Percentiles rank a stretch among this genome's conserved stretches.
Evolutionary conservation across 495 filamentous ascomycete species (phyloP).

Genomic region (Hypoxylon rickii): DNA sequence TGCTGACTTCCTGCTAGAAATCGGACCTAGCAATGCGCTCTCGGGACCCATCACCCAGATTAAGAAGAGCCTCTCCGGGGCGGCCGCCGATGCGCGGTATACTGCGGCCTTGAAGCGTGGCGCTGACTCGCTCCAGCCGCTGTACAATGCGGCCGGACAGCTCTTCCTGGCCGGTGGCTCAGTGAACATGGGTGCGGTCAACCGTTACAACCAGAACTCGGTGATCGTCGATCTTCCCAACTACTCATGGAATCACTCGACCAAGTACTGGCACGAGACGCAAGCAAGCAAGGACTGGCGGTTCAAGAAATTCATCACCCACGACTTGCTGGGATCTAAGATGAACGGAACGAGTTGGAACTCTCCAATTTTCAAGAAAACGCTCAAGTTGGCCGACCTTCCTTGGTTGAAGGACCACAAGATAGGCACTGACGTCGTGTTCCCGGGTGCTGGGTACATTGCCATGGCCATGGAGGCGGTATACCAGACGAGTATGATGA

Average conservation of each 20-base stretch:
- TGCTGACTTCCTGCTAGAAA: conserved; percentile 48
- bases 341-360: conserved; percentile 15
- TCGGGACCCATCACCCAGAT: conserved; percentile 52
- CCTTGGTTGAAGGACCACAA: conserved; percentile 48
- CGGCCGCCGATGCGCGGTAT: conserved; percentile 26
- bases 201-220: neutral
- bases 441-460: conserved; percentile 46
- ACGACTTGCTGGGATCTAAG: conserved; percentile 23
- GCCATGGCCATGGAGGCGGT: conserved; percentile 48
- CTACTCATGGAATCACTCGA: conserved; percentile 52
- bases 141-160: conserved; percentile 39
- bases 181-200: neutral
- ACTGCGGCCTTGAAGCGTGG: conserved; percentile 34
- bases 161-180: conserved; percentile 30
- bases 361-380: conserved; percentile 36
- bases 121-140: conserved; percentile 22
- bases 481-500: conserved; percentile 31
- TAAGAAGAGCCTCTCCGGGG: conserved; percentile 7
- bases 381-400: conserved; percentile 32
- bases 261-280: conserved; percentile 40
- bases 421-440: conserved; percentile 35
- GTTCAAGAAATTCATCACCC: conserved; percentile 29
- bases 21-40: conserved; percentile 56
- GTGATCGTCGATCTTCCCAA: conserved; percentile 45
- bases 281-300: conserved; percentile 29